phyloP scores from a whole-genome alignment of 805 yeast genomes.

The Starmerella ratchasimensis region DNA sequence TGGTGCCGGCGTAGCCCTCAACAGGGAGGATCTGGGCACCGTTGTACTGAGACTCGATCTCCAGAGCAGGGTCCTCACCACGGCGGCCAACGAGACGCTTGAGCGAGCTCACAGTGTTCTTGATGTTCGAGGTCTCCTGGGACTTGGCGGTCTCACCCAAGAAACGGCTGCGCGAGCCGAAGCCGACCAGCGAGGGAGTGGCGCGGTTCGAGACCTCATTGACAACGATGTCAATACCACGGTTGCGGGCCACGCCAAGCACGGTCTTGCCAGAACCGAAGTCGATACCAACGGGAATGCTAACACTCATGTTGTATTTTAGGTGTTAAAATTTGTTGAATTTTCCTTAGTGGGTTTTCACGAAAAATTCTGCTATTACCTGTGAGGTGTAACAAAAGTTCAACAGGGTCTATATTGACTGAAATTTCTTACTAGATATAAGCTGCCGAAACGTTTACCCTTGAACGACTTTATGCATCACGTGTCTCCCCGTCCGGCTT shows the following conservation, averaged over 20 bases:
- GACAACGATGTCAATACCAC: slow-evolving; percentile 96
- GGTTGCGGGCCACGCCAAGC: slow-evolving; percentile 84
- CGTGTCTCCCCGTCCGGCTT: too few species aligned
- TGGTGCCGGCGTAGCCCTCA: slow-evolving; percentile 64
- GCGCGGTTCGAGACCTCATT: slow-evolving; percentile 97
- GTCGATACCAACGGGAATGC: slow-evolving; percentile 69
- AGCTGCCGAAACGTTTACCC: not conserved
- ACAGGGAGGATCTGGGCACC: slow-evolving; percentile 58
- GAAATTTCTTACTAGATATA: not conserved
- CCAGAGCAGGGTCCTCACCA: slow-evolving; percentile 61
- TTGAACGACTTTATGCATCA: not conserved
- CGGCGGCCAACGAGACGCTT: slow-evolving; percentile 83
- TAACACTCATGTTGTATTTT: slow-evolving; percentile 18
- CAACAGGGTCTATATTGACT: too few species aligned
- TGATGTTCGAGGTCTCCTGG: slow-evolving; percentile 90
- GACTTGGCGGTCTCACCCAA: slow-evolving; percentile 94
- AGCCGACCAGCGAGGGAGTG: slow-evolving; percentile 86
- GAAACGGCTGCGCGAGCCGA: slow-evolving; percentile 76
- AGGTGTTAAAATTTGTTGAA: not conserved
- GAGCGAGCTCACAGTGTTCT: slow-evolving; percentile 89
- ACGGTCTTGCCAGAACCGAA: slow-evolving; percentile 91
- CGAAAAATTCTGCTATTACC: not conserved
- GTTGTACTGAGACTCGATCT: slow-evolving; percentile 57
- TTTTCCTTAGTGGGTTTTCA: not conserved
- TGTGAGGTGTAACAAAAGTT: not conserved